Evolutionary conservation across 306 rosid genomes (phyloP).

Genomic region (Vicia villosa): DNA sequence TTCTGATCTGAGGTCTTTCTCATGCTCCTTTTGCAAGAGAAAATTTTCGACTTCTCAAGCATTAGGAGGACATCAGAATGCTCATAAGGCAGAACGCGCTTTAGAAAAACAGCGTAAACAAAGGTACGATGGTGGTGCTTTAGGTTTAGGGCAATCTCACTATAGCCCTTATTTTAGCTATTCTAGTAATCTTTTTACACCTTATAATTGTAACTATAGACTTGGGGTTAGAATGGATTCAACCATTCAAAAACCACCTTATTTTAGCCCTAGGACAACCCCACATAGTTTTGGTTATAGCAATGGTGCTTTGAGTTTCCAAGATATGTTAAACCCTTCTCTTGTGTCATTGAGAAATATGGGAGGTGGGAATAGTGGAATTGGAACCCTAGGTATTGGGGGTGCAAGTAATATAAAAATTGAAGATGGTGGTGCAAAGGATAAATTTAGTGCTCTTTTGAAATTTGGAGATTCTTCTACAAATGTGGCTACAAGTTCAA

Average conservation of each 20-base stretch:
- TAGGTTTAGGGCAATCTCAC: conserved; percentile 28
- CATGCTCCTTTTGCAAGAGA: conserved; percentile 72
- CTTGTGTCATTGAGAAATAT: neutral
- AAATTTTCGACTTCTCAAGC: conserved; percentile 80
- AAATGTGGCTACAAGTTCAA: neutral
- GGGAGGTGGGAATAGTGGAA: neutral
- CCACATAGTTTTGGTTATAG: conserved; percentile 26
- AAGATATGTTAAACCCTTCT: conserved; percentile 12
- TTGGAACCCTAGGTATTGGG: neutral
- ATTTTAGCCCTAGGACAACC: conserved; percentile 19
- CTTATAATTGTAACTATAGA: conserved; percentile 25
- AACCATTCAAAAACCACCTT: conserved; percentile 61
- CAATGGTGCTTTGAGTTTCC: neutral
- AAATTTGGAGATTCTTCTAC: conserved; percentile 6
- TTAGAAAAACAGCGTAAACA: conserved; percentile 69
- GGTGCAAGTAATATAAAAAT: neutral
- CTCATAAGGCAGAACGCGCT: conserved; percentile 76
- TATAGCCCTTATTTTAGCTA: conserved; percentile 45
- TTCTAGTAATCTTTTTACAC: conserved; percentile 20
- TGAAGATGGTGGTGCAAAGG: neutral
- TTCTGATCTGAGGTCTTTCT: conserved; percentile 43
- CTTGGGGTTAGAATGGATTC: conserved; percentile 64
- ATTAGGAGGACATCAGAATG: conserved; percentile 84
- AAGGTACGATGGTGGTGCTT: conserved; percentile 36
- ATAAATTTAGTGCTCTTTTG: neutral